phyloP scores from a whole-genome alignment of 1,284 basidiomycete genomes.

The Blastosporella zonata region DNA sequence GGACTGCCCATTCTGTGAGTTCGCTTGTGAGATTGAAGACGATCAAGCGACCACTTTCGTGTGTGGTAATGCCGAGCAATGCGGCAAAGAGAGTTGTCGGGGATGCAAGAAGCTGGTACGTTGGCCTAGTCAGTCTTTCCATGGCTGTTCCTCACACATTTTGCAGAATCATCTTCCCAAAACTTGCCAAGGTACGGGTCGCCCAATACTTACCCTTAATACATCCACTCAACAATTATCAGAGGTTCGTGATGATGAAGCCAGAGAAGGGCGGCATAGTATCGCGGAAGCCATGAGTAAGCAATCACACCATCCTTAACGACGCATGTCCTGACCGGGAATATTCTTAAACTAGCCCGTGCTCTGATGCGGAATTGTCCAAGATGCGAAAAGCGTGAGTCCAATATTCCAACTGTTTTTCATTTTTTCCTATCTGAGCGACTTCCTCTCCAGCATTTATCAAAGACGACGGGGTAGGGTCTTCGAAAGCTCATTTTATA shows the following conservation, averaged over 20 bases:
- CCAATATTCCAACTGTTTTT: neutral
- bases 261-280: slow-evolving; percentile 67
- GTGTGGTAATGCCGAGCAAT: slow-evolving; percentile 69
- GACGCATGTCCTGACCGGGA: neutral
- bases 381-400: slow-evolving; percentile 65
- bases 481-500: neutral
- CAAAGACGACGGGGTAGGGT: slow-evolving; percentile 67
- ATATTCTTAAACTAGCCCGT: slow-evolving; percentile 60
- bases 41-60: slow-evolving; percentile 72
- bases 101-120: slow-evolving; percentile 69
- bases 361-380: slow-evolving; percentile 86
- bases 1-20: slow-evolving; percentile 86
- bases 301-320: slow-evolving; percentile 19
- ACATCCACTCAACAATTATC: slow-evolving; percentile 9
- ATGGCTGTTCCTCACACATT: slow-evolving; percentile 1
- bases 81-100: slow-evolving; percentile 72
- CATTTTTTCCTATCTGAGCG: neutral
- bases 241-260: slow-evolving; percentile 73
- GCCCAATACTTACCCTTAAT: neutral
- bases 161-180: slow-evolving; percentile 78
- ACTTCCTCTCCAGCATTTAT: slow-evolving; percentile 57
- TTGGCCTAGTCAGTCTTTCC: slow-evolving; percentile 13
- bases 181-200: slow-evolving; percentile 67
- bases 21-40: slow-evolving; percentile 76
- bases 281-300: slow-evolving; percentile 89